Evolutionary conservation across 345 rosid genomes (phyloP), one percentile per base, ranked within the genome.

Genomic region (Noccaea caerulescens): DNA sequence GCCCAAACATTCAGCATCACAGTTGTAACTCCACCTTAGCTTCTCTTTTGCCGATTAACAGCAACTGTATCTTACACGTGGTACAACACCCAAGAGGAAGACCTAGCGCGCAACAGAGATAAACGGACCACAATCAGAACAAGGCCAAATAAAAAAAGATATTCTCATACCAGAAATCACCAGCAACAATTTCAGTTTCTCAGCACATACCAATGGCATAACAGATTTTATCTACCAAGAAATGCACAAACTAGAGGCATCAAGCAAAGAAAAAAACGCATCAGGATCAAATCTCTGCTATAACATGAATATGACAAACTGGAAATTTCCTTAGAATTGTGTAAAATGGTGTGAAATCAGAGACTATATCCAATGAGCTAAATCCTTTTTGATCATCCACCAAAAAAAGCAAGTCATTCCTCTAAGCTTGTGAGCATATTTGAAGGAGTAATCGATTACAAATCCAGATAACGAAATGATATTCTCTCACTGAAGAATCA

Each of bases 1-100:
- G 86, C 65, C 88, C 86, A 83, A 91, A 87, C 98, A 92, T 92
- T 83, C 92, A 86, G 98, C 96, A 92, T 88, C 89, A 87, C 88
- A 86, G 77, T 77, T 66, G 43, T 61, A 79, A 73, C 69, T 68
- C 63, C 76, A n/a, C 79, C 79, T 60, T 10, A 45, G 69, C 62
- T 78, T 71, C 69, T 64, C 76, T 23, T 58, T 49, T 39, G 45
- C 69, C 73, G 51, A 68, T 63, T 32, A 76, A 59, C 55, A 73
- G 56, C 65, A 68, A 47, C 51, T 37, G 50, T 57, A 64, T 41
- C 61, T 58, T 64, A 46, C 44, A 52, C 73, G 42, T 52, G 44
- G 30, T 58, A 51, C 12, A 36, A 37, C 45, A 25, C 75, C 46
- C 36, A 1, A 56, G 74, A 50, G 11, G 41, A 27, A 7, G 32